A percentile compares a stretch with the other conserved stretches of the same genome.
phyloP scores from a whole-genome alignment of 2,329 filamentous ascomycete species.

The Colletotrichum sp. region DNA sequence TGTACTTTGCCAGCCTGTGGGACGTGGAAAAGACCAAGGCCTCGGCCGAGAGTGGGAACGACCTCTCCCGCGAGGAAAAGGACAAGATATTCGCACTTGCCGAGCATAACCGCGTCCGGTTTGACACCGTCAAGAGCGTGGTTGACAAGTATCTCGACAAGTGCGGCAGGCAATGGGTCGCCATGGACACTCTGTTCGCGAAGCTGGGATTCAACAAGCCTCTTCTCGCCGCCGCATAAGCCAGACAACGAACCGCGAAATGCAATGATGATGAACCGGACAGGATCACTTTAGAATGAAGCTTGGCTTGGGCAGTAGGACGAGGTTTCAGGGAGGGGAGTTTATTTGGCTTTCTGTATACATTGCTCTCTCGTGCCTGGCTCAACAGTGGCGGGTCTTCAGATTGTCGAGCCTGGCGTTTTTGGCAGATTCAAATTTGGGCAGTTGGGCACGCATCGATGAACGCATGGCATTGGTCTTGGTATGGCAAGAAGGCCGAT shows the following conservation, averaged over 20 bases:
- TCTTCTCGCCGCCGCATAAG: neutral
- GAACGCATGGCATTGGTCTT: neutral
- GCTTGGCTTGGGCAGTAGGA: neutral
- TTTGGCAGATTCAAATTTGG: neutral
- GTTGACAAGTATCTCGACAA: slow-evolving; percentile 87
- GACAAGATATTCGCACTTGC: slow-evolving; percentile 72
- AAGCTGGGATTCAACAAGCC: slow-evolving; percentile 61
- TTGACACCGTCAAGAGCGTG: slow-evolving; percentile 75
- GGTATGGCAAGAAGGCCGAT: neutral
- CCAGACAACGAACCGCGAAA: neutral
- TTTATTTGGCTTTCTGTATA: neutral
- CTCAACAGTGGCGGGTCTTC: neutral
- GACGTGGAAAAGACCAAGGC: slow-evolving; percentile 78
- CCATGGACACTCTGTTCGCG: slow-evolving; percentile 87
- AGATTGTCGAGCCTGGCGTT: neutral
- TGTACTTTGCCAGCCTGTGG: slow-evolving; percentile 86
- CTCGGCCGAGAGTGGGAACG: slow-evolving; percentile 29
- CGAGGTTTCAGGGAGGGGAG: neutral
- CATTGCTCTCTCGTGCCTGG: neutral
- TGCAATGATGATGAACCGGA: neutral
- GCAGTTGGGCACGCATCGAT: neutral
- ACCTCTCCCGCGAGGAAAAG: slow-evolving; percentile 56
- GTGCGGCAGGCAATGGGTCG: slow-evolving; percentile 90
- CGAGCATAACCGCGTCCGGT: slow-evolving; percentile 82
- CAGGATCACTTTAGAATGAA: neutral